A percentile compares a stretch with the other conserved stretches of the same genome.
Conservation (phyloP, 371 early-diverging fungal genomes). For the Apophysomyces trapeziformis region DNA sequence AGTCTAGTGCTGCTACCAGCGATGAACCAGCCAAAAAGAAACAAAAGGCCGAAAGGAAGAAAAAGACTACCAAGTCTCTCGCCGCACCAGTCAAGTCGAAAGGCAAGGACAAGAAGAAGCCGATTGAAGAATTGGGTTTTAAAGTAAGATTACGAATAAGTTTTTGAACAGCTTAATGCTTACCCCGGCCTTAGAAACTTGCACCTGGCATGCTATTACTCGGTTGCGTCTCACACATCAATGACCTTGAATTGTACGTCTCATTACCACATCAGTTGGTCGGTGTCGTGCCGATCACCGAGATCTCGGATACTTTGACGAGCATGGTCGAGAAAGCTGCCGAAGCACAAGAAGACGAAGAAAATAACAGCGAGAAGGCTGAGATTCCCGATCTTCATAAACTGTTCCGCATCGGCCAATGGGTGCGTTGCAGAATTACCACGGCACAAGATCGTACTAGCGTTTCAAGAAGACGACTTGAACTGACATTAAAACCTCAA, state of each 20-base stretch:
- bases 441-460: conserved; percentile 44
- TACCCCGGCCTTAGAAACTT: conserved; percentile 49
- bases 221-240: conserved; percentile 81
- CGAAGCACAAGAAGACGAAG: conserved; percentile 54
- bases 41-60: conserved; percentile 42
- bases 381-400: conserved; percentile 62
- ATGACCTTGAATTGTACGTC: conserved; percentile 79
- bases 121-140: conserved; percentile 61
- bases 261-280: conserved; percentile 79
- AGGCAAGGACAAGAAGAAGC: conserved; percentile 37
- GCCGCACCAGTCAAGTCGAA: neutral
- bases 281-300: conserved; percentile 80
- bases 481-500: conserved; percentile 74
- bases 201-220: conserved; percentile 74
- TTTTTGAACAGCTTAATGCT: neutral
- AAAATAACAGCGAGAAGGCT: conserved; percentile 24
- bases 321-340: conserved; percentile 68
- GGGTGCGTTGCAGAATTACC: conserved; percentile 69
- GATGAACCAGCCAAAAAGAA: conserved; percentile 62
- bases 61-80: conserved; percentile 13
- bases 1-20: neutral
- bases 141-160: conserved; percentile 44
- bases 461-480: conserved; percentile 55
- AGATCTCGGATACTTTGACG: conserved; percentile 71
- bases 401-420: conserved; percentile 76